Conservation (phyloP, 2,329 filamentous ascomycete genomes). For the Fusarium brevicatenulatum region DNA sequence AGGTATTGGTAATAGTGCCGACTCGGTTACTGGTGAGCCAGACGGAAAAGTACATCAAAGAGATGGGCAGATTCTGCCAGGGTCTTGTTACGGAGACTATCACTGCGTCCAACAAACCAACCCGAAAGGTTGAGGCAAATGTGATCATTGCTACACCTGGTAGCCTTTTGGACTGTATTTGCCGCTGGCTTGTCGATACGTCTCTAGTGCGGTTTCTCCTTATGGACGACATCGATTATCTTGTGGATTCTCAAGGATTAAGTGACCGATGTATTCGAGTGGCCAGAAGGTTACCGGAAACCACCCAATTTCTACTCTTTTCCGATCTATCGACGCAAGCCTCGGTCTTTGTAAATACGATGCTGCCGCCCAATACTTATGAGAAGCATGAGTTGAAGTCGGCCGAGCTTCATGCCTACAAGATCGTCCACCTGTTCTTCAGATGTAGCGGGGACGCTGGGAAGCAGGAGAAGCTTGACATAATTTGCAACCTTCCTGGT, state of each 20-base stretch:
- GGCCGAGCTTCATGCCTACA: not conserved
- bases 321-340: fast-evolving
- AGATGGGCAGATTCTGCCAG: not conserved
- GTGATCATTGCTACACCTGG: not conserved
- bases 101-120: not conserved
- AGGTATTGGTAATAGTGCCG: not conserved
- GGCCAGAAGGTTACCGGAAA: fast-evolving
- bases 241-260: not conserved
- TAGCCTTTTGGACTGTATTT: not conserved
- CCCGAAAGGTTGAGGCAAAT: not conserved
- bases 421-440: not conserved
- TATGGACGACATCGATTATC: not conserved
- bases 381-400: not conserved
- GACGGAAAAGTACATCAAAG: not conserved
- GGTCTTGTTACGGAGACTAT: not conserved
- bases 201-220: not conserved
- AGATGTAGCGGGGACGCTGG: not conserved
- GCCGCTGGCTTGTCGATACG: fast-evolving
- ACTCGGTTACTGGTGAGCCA: not conserved
- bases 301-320: not conserved
- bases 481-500: not conserved
- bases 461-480: not conserved
- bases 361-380: fast-evolving
- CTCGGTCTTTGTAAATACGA: fast-evolving
- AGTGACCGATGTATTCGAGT: fast-evolving